These are phyloP conservation scores for Botryobasidium botryosum DNA, from an alignment of 768 basidiomycete genomes.

Conservation along the genomic window DNA sequence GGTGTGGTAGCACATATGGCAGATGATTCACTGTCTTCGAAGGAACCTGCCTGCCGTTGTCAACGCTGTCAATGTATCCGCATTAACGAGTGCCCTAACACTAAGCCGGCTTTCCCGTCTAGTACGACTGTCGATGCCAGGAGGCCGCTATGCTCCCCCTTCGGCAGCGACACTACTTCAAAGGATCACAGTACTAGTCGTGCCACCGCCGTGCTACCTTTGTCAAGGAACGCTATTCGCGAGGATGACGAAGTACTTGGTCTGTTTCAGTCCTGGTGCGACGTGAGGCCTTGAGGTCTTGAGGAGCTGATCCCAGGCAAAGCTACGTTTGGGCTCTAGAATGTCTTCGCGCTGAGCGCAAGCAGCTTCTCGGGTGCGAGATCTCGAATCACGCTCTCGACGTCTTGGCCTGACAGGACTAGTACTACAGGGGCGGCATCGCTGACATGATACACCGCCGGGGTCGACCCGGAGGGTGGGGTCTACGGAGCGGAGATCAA, in stretches of 20 bases:
- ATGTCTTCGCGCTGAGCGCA: slow-evolving; percentile 41
- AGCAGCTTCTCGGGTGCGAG: slow-evolving; percentile 33
- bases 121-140: slow-evolving; percentile 64
- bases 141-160: slow-evolving; percentile 34
- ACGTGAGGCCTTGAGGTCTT: no score
- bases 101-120: slow-evolving; percentile 50
- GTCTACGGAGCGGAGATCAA: no score
- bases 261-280: slow-evolving; percentile 37
- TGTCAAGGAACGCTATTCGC: slow-evolving; percentile 34
- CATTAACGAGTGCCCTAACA: slow-evolving; percentile 61
- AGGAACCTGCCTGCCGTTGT: slow-evolving; percentile 48
- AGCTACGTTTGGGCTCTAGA: slow-evolving; percentile 23
- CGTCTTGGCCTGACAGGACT: slow-evolving; percentile 44
- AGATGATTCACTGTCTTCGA: background rate
- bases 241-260: slow-evolving; percentile 48
- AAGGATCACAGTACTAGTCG: no score
- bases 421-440: slow-evolving; percentile 33
- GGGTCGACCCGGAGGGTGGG: no score
- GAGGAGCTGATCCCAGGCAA: slow-evolving; percentile 27
- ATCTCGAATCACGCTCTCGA: slow-evolving; percentile 30
- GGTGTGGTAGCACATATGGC: slow-evolving; percentile 66
- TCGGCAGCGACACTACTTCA: slow-evolving; percentile 70
- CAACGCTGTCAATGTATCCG: slow-evolving; percentile 57
- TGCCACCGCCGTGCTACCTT: no score
- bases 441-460: background rate